Evolutionary conservation across 2,329 filamentous ascomycete species (phyloP), one percentile per base, ranked within the genome.

Genomic region (Ilyonectria sp.): DNA sequence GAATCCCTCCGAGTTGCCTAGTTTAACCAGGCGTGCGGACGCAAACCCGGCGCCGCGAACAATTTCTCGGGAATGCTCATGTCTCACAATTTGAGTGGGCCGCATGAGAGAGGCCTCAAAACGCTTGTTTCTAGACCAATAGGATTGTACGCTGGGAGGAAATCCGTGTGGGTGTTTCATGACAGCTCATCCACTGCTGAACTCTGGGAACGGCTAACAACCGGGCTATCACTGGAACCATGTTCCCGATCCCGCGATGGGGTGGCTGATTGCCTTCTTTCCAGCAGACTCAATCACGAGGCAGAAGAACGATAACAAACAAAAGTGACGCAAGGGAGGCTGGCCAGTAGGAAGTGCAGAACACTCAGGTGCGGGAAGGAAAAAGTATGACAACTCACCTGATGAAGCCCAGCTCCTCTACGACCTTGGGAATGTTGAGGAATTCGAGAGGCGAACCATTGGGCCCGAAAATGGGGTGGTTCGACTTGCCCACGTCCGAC

Each of bases 351-450:
- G 40, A 43, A 17, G n/a, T n/a, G 7, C 40, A 8, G 40, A 43
- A 43, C 17, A 7, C 17, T 17, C 4, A 43, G 15, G n/a, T 43
- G 5, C 19, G 26, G 31, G 11, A 59, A 23, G 52, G 19, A 56
- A 54, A 47, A 68, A 55, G 58, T 54, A 55, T 58, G 49, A 54
- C 26, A 33, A 74, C 91, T 84, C 81, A 94, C 92, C 90, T 88
- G 35, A 94, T 80, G 76, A 94, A 94, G 74, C 90, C 92, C 71
- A 94, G 83, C 72, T 92, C 87, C 75, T 93, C 90, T 15, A 92
- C 86, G 11, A 94, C 86, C 56, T 87, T 86, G 60, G 84, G 82
- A 52, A 90, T 81, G 37, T 85, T 84, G 40, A 82, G 80, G 76
- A 94, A 94, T 19, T 84, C 81, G 52, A 94, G 77, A n/a, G 80